These are phyloP conservation scores for Sporisorium scitamineum DNA, from an alignment of 1,284 basidiomycete genomes.

Conservation along the genomic window DNA sequence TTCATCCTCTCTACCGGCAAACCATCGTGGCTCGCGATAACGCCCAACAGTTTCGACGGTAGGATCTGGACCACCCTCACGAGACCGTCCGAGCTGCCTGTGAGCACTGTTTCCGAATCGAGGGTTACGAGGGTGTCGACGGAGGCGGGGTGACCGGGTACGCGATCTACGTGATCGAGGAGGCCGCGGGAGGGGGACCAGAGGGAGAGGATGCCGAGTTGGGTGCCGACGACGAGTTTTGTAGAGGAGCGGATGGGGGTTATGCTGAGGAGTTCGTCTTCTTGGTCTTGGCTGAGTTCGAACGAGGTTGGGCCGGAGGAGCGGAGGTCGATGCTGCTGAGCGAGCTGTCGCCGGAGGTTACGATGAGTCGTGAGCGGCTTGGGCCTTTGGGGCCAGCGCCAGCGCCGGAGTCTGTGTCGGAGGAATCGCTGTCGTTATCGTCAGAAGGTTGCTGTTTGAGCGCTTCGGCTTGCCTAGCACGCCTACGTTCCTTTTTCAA, in stretches of 20 bases:
- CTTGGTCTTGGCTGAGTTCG: constrained; percentile 89
- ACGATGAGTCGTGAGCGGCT: constrained; percentile 56
- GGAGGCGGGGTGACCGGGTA: constrained; percentile 82
- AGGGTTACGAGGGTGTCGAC: constrained; percentile 77
- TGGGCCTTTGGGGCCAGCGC: neutral
- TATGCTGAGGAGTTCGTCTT: constrained; percentile 90
- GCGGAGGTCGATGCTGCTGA: constrained; percentile 82
- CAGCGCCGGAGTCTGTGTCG: constrained; percentile 11
- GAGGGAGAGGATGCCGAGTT: constrained; percentile 88
- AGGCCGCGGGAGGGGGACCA: constrained; percentile 88
- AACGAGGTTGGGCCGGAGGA: constrained; percentile 73
- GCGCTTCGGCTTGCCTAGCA: constrained; percentile 6
- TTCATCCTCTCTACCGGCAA: constrained; percentile 89
- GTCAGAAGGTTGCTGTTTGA: neutral
- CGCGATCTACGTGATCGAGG: constrained; percentile 91
- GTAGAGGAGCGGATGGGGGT: constrained; percentile 82
- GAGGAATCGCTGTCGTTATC: neutral
- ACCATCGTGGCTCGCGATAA: constrained; percentile 85
- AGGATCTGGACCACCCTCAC: constrained; percentile 88
- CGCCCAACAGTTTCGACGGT: constrained; percentile 88
- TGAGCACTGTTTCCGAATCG: constrained; percentile 79
- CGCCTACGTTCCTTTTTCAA: constrained; percentile 27
- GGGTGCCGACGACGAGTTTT: constrained; percentile 89
- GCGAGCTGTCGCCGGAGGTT: constrained; percentile 83
- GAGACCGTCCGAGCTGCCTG: constrained; percentile 92